Evolutionary conservation across 331 rosid species (phyloP).

Genomic region (Erythrophleum ivorense): DNA sequence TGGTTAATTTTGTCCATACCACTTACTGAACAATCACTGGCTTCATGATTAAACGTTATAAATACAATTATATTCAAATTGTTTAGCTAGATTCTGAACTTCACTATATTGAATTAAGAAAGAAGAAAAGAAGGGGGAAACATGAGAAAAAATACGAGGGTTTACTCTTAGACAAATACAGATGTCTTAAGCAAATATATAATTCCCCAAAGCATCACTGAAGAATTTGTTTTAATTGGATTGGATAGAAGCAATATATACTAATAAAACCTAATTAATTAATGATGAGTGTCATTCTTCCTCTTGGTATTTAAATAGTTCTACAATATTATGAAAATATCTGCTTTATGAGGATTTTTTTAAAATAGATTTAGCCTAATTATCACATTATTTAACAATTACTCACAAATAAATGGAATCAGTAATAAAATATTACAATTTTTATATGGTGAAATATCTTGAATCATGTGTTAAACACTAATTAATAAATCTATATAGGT

Average conservation of each 20-base stretch:
- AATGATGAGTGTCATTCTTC: neutral
- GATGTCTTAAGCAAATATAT: neutral
- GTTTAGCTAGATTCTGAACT: neutral
- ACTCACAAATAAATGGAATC: too few relatives aligned
- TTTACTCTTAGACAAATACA: slow-evolving; percentile 2
- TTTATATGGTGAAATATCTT: too few relatives aligned
- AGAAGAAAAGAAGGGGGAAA: neutral
- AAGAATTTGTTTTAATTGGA: too few relatives aligned
- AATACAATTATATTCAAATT: neutral
- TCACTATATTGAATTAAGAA: too few relatives aligned
- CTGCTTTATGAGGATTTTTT: too few relatives aligned
- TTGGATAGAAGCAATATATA: neutral
- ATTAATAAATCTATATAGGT: too few relatives aligned
- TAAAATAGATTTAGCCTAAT: too few relatives aligned
- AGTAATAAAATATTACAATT: too few relatives aligned
- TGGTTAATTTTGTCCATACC: slow-evolving; percentile 14
- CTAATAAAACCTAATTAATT: neutral
- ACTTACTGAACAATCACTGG: slow-evolving; percentile 32
- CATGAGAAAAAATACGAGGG: neutral
- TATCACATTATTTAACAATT: too few relatives aligned
- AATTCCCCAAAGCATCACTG: too few relatives aligned
- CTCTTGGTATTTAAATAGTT: neutral
- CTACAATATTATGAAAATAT: neutral
- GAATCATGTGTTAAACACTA: too few relatives aligned
- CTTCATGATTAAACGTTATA: neutral